Evolutionary conservation across 176 grass and related monocot species (phyloP).

Genomic region (Ensete ventricosum): DNA sequence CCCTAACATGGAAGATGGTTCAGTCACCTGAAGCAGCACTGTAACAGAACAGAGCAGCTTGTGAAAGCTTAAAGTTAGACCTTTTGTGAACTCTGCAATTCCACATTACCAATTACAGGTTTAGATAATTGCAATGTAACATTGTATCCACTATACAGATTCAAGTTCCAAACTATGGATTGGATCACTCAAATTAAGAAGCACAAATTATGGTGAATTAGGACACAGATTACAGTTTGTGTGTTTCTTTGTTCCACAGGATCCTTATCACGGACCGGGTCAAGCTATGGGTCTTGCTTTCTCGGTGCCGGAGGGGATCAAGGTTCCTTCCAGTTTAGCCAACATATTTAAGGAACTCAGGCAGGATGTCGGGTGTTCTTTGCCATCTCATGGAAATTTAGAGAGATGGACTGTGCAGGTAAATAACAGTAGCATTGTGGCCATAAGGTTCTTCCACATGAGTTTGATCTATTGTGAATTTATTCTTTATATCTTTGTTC

Average conservation of each 20-base stretch:
- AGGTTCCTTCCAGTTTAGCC: slow-evolving; percentile 66
- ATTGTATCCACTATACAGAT: background rate
- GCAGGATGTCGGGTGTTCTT: slow-evolving; percentile 61
- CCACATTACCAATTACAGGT: too few relatives aligned
- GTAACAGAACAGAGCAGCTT: too few relatives aligned
- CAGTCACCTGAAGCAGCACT: too few relatives aligned
- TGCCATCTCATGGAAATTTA: slow-evolving; percentile 88
- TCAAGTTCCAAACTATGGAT: background rate
- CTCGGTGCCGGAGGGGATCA: slow-evolving; percentile 83
- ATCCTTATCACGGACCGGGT: slow-evolving; percentile 95
- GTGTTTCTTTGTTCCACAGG: slow-evolving; percentile 41
- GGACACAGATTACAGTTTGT: background rate
- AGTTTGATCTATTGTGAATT: background rate
- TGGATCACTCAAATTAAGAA: background rate
- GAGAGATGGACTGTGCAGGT: slow-evolving; percentile 98
- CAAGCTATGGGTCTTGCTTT: slow-evolving; percentile 95
- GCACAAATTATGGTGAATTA: background rate
- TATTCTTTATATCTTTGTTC: background rate
- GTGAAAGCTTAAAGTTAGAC: too few relatives aligned
- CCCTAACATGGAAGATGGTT: too few relatives aligned
- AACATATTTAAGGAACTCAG: slow-evolving; percentile 94
- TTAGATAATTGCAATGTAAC: too few relatives aligned
- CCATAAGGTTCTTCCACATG: background rate
- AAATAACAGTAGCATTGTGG: slow-evolving; percentile 1
- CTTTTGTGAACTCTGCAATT: too few relatives aligned